Percentiles rank a stretch among this genome's conserved stretches.
Evolutionary conservation across 768 basidiomycete genomes (phyloP).

Genomic region (Mycena maculata): DNA sequence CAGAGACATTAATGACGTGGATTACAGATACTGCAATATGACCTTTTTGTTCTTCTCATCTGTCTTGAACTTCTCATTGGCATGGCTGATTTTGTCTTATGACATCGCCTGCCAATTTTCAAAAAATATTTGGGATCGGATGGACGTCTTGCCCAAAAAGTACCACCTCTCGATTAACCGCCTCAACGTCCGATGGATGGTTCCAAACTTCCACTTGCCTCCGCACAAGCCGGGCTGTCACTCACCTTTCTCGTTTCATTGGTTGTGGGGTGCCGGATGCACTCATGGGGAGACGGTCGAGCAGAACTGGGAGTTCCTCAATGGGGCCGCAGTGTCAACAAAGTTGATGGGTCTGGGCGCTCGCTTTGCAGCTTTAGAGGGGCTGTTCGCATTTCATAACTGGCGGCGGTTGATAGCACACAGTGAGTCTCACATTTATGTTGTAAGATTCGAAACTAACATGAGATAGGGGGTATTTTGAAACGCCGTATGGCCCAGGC

Average conservation of each 20-base stretch:
- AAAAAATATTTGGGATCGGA: background rate
- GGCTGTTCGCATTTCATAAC: background rate
- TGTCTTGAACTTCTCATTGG: background rate
- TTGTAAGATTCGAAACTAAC: background rate
- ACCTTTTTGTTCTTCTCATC: background rate
- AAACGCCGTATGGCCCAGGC: background rate
- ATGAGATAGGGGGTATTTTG: background rate
- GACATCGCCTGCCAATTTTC: conserved; percentile 11
- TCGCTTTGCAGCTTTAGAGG: background rate
- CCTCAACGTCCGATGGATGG: background rate
- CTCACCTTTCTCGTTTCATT: background rate
- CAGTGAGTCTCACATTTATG: background rate
- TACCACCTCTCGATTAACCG: background rate
- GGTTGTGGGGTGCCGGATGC: conserved; percentile 1
- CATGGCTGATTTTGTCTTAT: background rate
- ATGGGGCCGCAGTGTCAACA: background rate
- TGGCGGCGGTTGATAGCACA: background rate
- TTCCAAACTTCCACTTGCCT: background rate
- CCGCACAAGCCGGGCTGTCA: background rate
- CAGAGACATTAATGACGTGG: background rate
- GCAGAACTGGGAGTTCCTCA: background rate
- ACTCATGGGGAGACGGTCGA: background rate
- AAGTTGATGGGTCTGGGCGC: conserved; percentile 2
- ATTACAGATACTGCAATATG: background rate
- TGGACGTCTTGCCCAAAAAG: background rate